These are phyloP conservation scores for Fusarium graminum DNA, from an alignment of 2,329 filamentous ascomycete genomes.

Conservation along the genomic window DNA sequence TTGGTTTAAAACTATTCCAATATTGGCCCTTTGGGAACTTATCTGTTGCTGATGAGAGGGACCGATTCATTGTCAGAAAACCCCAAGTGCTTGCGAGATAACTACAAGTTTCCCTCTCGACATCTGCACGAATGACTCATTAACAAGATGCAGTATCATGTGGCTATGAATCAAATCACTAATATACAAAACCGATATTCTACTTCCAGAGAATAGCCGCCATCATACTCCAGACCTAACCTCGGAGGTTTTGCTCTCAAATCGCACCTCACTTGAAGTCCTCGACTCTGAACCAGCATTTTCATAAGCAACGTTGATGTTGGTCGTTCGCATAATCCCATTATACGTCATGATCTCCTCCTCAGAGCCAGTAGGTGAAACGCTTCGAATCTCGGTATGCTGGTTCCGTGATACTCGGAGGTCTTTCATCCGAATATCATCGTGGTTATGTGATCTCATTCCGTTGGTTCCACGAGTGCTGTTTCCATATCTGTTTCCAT, in stretches of 20 bases:
- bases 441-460: conserved; percentile 29
- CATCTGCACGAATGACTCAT: too few species aligned
- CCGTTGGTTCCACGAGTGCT: conserved; percentile 41
- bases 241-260: conserved; percentile 25
- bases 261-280: conserved; percentile 32
- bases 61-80: too few species aligned
- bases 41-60: too few species aligned
- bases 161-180: background rate
- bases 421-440: conserved; percentile 42
- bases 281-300: conserved; percentile 23
- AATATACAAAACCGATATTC: background rate
- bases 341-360: conserved; percentile 59
- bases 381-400: conserved; percentile 54
- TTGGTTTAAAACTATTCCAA: too few species aligned
- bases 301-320: conserved; percentile 47
- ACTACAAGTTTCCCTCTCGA: too few species aligned
- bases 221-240: conserved; percentile 13
- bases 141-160: too few species aligned
- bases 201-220: background rate
- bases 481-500: conserved; percentile 24
- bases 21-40: too few species aligned
- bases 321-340: conserved; percentile 56
- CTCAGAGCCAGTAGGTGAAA: conserved; percentile 53
- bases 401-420: conserved; percentile 32
- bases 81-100: too few species aligned